Evolutionary conservation across 768 basidiomycete genomes (phyloP), one percentile per base, ranked within the genome.

Genomic region (Lentinula raphanica): DNA sequence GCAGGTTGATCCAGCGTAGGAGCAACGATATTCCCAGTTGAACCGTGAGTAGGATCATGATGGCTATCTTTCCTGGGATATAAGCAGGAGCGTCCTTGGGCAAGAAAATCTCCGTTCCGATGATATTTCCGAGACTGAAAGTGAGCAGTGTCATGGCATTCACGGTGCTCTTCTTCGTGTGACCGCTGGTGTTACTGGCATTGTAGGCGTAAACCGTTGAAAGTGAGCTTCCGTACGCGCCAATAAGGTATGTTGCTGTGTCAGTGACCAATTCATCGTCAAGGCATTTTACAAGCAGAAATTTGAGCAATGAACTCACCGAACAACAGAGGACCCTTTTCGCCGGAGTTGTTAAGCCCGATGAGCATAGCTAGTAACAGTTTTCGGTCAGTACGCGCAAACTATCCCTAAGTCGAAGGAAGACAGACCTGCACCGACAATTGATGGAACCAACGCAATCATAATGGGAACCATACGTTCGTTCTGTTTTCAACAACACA

Each of bases 111-210:
- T 83, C 78, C 0, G 83, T 77, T 5, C 87, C 86, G 56, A 84
- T 74, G 48, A 85, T 83, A 63, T 86, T 86, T 17, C 85, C 83
- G 19, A 82, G 59, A 49, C 76, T 75, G 64, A 86, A 85, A 0
- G 80, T 69, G 3, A 76, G 74, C 21, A 85, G 68, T 2, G 82
- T 85, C 76, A 85, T 73, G 3, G 83, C 79, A 56, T 85, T 85
- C 62, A 85, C 76, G 1, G 84, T 86, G 59, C 81, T 79, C 72
- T 87, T 88, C 74, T 88, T 87, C 5, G 85, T 87, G 53, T 85
- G 81, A 0, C 84, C 84, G 32, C 78, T 78, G 0, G 80, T 86
- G 66, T 87, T 86, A 54, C 79, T 80, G 6, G 84, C 82, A 54
- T 86, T 85, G 62, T 83, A 86, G 0, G 85, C 83, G 58, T 86